These are phyloP conservation scores for Scalesia atractyloides DNA, from an alignment of 129 eudicot genomes.

Conservation along the genomic window DNA sequence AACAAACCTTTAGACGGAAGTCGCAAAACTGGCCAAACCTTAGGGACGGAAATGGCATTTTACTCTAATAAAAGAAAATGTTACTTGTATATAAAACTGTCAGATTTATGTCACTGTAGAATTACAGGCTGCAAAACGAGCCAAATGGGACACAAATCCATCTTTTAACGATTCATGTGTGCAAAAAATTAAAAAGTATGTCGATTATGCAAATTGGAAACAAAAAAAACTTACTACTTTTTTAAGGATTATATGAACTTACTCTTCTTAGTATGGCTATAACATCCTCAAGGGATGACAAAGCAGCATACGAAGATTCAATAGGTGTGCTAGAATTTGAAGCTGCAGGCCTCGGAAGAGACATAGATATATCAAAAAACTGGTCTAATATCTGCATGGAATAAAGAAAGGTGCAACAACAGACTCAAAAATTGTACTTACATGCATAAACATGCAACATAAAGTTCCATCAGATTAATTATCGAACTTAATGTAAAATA, in stretches of 20 bases:
- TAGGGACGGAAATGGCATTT: no score
- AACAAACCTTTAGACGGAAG: no score
- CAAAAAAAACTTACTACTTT: background rate
- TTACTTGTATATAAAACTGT: background rate
- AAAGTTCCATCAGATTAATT: background rate
- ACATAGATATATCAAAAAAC: conserved; percentile 75
- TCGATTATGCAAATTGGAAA: background rate
- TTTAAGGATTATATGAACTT: conserved; percentile 26
- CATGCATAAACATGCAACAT: background rate
- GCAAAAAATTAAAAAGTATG: background rate
- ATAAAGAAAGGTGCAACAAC: conserved; percentile 25
- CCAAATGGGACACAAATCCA: conserved; percentile 1
- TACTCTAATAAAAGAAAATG: no score
- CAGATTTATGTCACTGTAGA: no score
- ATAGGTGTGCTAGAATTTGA: conserved; percentile 50
- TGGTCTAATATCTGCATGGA: conserved; percentile 83
- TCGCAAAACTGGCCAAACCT: no score
- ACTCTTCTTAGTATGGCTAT: conserved; percentile 90
- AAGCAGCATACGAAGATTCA: conserved; percentile 74
- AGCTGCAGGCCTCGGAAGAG: conserved; percentile 72
- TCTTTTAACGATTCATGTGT: background rate
- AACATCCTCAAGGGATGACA: conserved; percentile 94
- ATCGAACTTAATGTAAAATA: background rate
- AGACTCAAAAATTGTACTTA: background rate
- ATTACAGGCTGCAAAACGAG: conserved; percentile 5